Evolutionary conservation across 2,329 filamentous ascomycete species (phyloP), one percentile per base, ranked within the genome.

Genomic region (Trichoderma lentiforme): DNA sequence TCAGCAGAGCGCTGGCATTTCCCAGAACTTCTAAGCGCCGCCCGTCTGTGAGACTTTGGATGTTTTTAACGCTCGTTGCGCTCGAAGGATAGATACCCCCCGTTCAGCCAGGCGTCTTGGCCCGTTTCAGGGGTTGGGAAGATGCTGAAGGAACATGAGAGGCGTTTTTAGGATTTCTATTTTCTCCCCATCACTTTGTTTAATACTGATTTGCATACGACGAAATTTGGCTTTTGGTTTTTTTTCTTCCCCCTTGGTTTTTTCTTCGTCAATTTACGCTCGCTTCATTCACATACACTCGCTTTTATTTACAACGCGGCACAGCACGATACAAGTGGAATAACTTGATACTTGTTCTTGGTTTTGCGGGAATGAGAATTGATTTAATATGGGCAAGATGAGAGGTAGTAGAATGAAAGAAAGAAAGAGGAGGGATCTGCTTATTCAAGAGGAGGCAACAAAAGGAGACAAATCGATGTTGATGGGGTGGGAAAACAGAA

Each of bases 1-100:
- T 12, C 93, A 97, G 79, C 94, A 97, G 84, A 97, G 93, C 77
- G 93, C 93, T 51, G 96, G 96, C 72, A 98, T 99, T 78, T 93
- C 96, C 36, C 96, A 98, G 83, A 99, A 99, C 82, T 99, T 99
- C 78, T 98, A 89, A 81, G 67, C 53, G 64, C 11, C n/a, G 21
- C 43, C 34, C 43, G 28, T 5, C 12, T 39, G 24, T 73, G 57
- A 75, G 30, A 26, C 60, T 36, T 32, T 30, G 14, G 32, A 12
- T n/a, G 39, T 58, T 66, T 63, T 57, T 47, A n/a, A 67, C 57
- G 70, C 57, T 57, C 30, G 57, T 68, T 68, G 56, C 60, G 51
- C 53, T 57, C 66, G 34, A 63, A 57, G 47, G 70, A 72, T 68
- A 66, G 34, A 71, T 71, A 71, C 69, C 60, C 60, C 60, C 57